phyloP scores from a whole-genome alignment of 2,329 filamentous ascomycete species.

The Escovopsis weberi region DNA sequence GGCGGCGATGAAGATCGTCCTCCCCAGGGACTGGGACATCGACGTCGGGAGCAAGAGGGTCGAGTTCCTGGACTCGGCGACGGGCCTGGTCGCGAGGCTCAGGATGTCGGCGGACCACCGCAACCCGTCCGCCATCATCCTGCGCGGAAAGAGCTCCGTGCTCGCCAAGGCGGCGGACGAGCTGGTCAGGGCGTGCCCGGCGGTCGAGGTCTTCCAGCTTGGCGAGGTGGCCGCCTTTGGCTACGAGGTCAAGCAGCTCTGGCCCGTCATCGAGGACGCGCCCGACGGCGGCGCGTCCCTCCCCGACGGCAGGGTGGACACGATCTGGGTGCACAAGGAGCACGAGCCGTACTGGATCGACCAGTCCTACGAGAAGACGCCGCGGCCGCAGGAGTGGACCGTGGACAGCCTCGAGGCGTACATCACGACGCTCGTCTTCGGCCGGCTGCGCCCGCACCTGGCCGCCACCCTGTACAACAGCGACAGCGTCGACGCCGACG shows the following conservation, averaged over 20 bases:
- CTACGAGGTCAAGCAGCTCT: slow-evolving; percentile 21
- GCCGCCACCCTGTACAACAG: slow-evolving; percentile 22
- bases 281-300: slow-evolving; percentile 12
- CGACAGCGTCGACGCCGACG: slow-evolving; percentile 21
- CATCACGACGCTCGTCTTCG: slow-evolving; percentile 25
- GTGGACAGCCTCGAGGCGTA: slow-evolving; percentile 26
- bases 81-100: slow-evolving; percentile 18
- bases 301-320: slow-evolving; percentile 11
- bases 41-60: slow-evolving; percentile 19
- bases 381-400: slow-evolving; percentile 27
- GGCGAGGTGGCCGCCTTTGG: slow-evolving; percentile 21
- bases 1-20: slow-evolving; percentile 21
- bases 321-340: slow-evolving; percentile 22
- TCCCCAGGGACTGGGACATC: slow-evolving; percentile 21
- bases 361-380: slow-evolving; percentile 23
- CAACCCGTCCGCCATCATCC: slow-evolving; percentile 16
- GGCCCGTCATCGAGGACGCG: slow-evolving; percentile 19
- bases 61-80: slow-evolving; percentile 20
- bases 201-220: slow-evolving; percentile 21
- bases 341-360: slow-evolving; percentile 16
- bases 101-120: slow-evolving; percentile 19
- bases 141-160: slow-evolving; percentile 17
- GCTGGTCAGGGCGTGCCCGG: slow-evolving; percentile 15
- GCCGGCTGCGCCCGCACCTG: slow-evolving; percentile 19
- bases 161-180: slow-evolving; percentile 21